These are phyloP conservation scores for Aspergillus felis DNA, from an alignment of 2,329 filamentous ascomycete genomes.

Conservation along the genomic window DNA sequence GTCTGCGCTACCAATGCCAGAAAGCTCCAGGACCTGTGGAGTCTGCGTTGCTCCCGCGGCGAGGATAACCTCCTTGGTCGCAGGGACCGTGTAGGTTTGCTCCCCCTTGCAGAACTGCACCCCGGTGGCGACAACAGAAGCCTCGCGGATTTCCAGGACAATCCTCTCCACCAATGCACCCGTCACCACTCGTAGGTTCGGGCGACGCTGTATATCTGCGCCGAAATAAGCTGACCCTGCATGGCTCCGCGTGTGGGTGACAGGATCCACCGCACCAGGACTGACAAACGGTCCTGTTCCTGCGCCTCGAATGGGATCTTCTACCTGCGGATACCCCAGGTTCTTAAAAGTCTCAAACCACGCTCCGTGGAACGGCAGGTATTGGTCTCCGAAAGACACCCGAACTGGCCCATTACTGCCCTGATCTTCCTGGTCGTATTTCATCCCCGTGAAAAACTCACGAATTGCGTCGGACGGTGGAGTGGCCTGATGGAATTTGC, in stretches of 20 bases:
- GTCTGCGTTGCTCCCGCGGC: slow-evolving; percentile 56
- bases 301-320: slow-evolving; percentile 13
- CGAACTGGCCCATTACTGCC: too few relatives aligned
- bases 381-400: slow-evolving; percentile 10
- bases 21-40: slow-evolving; percentile 57
- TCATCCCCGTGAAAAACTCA: background rate
- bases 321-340: slow-evolving; percentile 11
- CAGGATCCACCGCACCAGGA: slow-evolving; percentile 13
- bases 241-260: slow-evolving; percentile 14
- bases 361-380: slow-evolving; percentile 12
- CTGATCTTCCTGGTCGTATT: too few relatives aligned
- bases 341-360: slow-evolving; percentile 14
- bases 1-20: slow-evolving; percentile 52
- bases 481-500: slow-evolving; percentile 34
- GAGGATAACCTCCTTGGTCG: slow-evolving; percentile 53
- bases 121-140: slow-evolving; percentile 11
- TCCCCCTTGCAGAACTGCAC: slow-evolving; percentile 19
- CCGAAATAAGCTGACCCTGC: slow-evolving; percentile 13
- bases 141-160: slow-evolving; percentile 2
- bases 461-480: slow-evolving; percentile 21
- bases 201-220: slow-evolving; percentile 1
- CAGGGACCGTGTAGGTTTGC: slow-evolving; percentile 22
- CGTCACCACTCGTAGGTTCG: slow-evolving; percentile 16
- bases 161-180: slow-evolving; percentile 12
- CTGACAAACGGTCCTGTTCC: slow-evolving; percentile 11